These are phyloP conservation scores for Suillus decipiens DNA, from an alignment of 768 basidiomycete genomes.

Conservation along the genomic window DNA sequence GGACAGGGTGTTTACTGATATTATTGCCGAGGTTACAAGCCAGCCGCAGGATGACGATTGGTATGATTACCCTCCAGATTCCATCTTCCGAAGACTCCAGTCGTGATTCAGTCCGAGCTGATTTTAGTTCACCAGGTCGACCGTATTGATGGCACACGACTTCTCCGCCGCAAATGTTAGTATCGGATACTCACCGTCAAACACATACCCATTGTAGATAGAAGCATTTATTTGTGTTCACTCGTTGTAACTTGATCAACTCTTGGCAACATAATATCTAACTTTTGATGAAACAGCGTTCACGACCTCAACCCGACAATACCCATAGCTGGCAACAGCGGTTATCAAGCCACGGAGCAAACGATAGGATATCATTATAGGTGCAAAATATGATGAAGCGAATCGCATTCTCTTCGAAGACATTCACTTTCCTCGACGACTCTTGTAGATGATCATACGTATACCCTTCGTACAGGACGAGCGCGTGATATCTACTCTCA, in stretches of 20 bases:
- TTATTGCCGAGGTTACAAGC: background rate
- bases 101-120: background rate
- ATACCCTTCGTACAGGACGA: conserved; percentile 80
- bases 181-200: conserved; percentile 48
- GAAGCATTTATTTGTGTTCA: conserved; percentile 36
- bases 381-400: conserved; percentile 78
- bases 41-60: background rate
- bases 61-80: background rate
- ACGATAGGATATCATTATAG: conserved; percentile 60
- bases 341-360: conserved; percentile 83
- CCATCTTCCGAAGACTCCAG: background rate
- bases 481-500: conserved; percentile 67
- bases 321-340: conserved; percentile 72
- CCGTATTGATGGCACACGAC: conserved; percentile 16
- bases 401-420: conserved; percentile 15
- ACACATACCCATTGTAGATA: conserved; percentile 56
- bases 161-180: conserved; percentile 47
- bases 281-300: conserved; percentile 46
- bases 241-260: background rate
- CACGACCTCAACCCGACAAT: conserved; percentile 30
- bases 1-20: background rate
- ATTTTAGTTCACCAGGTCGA: background rate
- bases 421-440: conserved; percentile 14
- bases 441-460: conserved; percentile 70
- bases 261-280: background rate